phyloP scores from a whole-genome alignment of 1,284 basidiomycete genomes.

The Rhodotorula sp. region DNA sequence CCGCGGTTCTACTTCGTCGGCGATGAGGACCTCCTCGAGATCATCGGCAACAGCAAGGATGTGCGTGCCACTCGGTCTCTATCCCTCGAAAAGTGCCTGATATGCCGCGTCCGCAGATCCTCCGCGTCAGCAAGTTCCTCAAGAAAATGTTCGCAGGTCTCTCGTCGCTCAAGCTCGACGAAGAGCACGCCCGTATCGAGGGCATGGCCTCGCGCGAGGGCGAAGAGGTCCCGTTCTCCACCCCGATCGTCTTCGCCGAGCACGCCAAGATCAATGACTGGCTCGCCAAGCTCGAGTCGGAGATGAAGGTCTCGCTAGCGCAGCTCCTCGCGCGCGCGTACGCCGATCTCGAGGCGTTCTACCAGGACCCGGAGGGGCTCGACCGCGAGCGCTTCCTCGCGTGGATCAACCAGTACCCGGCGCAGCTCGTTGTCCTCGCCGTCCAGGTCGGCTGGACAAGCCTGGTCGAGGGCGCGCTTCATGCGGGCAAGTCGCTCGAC shows the following conservation, averaged over 20 bases:
- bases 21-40: slow-evolving; percentile 97
- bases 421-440: slow-evolving; percentile 92
- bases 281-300: slow-evolving; percentile 86
- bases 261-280: slow-evolving; percentile 99
- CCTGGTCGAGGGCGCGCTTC: slow-evolving; percentile 75
- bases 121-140: slow-evolving; percentile 96
- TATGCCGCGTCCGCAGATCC: slow-evolving; percentile 55
- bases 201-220: slow-evolving; percentile 94
- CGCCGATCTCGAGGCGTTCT: slow-evolving; percentile 76
- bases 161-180: slow-evolving; percentile 80
- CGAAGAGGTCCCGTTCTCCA: slow-evolving; percentile 82
- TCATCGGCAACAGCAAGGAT: slow-evolving; percentile 99
- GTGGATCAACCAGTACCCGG: slow-evolving; percentile 93
- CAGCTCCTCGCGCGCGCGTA: slow-evolving; percentile 76
- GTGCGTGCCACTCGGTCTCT: background rate
- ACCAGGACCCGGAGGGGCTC: slow-evolving; percentile 60
- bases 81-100: background rate
- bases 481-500: slow-evolving; percentile 62
- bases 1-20: slow-evolving; percentile 99
- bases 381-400: slow-evolving; percentile 68
- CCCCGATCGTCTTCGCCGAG: slow-evolving; percentile 83
- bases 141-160: slow-evolving; percentile 99
- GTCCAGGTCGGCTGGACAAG: slow-evolving; percentile 93
- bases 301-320: slow-evolving; percentile 92
- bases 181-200: slow-evolving; percentile 78